phyloP scores from a whole-genome alignment of 768 basidiomycete species.

The Termitomyces sp. region DNA sequence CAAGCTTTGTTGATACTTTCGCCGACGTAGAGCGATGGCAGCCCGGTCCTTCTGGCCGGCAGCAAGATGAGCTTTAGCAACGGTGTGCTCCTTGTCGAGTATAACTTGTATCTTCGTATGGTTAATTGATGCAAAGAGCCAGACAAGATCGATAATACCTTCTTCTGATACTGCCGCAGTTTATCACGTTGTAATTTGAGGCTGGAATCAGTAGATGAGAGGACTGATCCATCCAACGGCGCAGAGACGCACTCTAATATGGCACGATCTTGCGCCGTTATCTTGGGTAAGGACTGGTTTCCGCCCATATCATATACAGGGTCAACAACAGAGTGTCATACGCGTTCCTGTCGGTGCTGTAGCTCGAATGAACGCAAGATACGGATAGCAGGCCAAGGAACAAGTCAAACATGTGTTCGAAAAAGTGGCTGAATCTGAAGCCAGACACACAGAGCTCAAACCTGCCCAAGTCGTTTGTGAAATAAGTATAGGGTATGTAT shows the following conservation, averaged over 20 bases:
- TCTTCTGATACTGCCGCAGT: conserved; percentile 92
- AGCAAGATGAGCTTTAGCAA: conserved; percentile 80
- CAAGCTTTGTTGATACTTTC: conserved; percentile 92
- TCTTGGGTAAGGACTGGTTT: conserved; percentile 76
- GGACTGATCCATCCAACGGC: conserved; percentile 10
- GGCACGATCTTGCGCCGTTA: conserved; percentile 91
- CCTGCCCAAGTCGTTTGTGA: too few species aligned
- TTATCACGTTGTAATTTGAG: conserved; percentile 97
- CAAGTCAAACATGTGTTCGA: not conserved
- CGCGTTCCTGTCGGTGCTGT: not conserved
- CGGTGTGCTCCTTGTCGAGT: conserved; percentile 83
- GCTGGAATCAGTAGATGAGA: conserved; percentile 37
- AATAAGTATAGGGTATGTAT: too few species aligned
- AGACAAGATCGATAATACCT: conserved; percentile 40
- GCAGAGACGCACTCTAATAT: conserved; percentile 79
- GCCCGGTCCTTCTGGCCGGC: conserved; percentile 87
- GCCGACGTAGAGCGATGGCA: conserved; percentile 78
- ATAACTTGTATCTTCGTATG: conserved; percentile 75
- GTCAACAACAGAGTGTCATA: conserved; percentile 1
- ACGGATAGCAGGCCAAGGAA: not conserved
- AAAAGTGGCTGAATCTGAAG: not conserved
- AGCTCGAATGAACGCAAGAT: not conserved
- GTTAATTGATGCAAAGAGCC: not conserved
- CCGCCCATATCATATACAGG: conserved; percentile 49
- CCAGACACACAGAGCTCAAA: not conserved